Base-by-base conservation (phyloP, 495 filamentous ascomycete genomes). In the Acidiella bohemica region DNA sequence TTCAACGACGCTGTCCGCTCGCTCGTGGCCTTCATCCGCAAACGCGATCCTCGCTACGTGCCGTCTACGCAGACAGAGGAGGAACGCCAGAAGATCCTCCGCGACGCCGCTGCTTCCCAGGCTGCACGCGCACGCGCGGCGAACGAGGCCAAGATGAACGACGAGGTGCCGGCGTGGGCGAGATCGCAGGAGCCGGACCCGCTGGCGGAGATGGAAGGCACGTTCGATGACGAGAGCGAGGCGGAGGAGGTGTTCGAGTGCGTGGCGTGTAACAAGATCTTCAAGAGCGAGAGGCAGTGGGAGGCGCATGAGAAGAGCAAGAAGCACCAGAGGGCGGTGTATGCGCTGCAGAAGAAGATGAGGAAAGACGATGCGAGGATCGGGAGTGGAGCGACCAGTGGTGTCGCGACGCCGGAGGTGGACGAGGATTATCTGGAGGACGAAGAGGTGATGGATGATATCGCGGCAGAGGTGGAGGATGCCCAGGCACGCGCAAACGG, bases 251-350 rank as follows among this genome's bases (percentile, higher is more conserved):
- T 70, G 23, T 81, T 84, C 40, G 90, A 95, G 55, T 99, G 90
- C 56, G 77, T 96, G 36, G 81, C 81, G 16, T 99, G 90, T 56
- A 70, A 73, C 52, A 99, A 99, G 61, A 78, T 51, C 2, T 99
- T 96, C 67, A 93, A 92, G 56, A 94, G 85, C 41, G 78, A 93
- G 54, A 82, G 81, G 49, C 90, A 95, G 50, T 88, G 76, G 44
- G 76, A 87, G 54, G 75, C 81, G n/a, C 90, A 99, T 53, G 88
- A 96, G 62, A 81, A 78, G 59, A 94, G 86, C 64, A 96, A 93
- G 55, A 96, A 95, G 56, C 90, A 99, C 53, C 53, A 75, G 31
- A 94, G 92, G 54, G 80, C 82, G 3, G 70, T 93, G 4, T 75
- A 84, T 44, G 72, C 84, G 46, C 58, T 99, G 25, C 73, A 71